A percentile compares a stretch with the other conserved stretches of the same genome.
Conservation (phyloP, 2,329 filamentous ascomycete genomes). For the Fusarium nygamai region DNA sequence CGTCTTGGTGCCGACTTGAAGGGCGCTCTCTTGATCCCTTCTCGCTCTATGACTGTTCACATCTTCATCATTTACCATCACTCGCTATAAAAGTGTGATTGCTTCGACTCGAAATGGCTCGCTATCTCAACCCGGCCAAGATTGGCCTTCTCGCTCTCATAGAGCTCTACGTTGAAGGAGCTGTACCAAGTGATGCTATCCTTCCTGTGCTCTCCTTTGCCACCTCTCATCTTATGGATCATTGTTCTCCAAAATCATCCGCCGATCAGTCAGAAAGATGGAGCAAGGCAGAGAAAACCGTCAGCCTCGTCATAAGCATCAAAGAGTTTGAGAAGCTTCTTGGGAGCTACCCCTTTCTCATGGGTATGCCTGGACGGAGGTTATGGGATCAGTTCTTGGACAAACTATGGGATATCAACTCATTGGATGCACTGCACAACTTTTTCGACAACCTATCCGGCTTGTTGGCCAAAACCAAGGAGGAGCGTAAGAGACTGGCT, state of each 20-base stretch:
- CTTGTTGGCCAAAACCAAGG: constrained; percentile 70
- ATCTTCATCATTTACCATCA: neutral
- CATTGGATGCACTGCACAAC: constrained; percentile 79
- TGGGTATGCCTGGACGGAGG: constrained; percentile 76
- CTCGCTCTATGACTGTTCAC: neutral
- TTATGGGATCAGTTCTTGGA: constrained; percentile 88
- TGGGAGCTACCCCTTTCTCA: constrained; percentile 59
- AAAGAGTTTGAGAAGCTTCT: constrained; percentile 70
- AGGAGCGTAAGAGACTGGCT: constrained; percentile 65
- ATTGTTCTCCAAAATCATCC: constrained; percentile 42
- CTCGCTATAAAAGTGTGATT: neutral
- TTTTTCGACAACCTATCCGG: constrained; percentile 73
- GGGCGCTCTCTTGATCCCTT: neutral
- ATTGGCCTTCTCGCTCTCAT: constrained; percentile 83
- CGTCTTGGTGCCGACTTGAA: neutral
- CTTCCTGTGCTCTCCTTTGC: constrained; percentile 83
- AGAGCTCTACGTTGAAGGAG: constrained; percentile 80
- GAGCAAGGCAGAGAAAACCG: constrained; percentile 59
- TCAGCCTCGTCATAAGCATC: constrained; percentile 64
- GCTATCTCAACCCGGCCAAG: constrained; percentile 89
- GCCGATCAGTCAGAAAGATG: constrained; percentile 51
- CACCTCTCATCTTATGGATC: constrained; percentile 73
- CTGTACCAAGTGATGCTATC: constrained; percentile 74
- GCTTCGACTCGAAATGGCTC: constrained; percentile 66
- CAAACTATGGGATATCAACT: constrained; percentile 85